Evolutionary conservation across 164 flowering plant genomes (phyloP), one percentile per base, ranked within the genome.

Genomic region (Vitis riparia): DNA sequence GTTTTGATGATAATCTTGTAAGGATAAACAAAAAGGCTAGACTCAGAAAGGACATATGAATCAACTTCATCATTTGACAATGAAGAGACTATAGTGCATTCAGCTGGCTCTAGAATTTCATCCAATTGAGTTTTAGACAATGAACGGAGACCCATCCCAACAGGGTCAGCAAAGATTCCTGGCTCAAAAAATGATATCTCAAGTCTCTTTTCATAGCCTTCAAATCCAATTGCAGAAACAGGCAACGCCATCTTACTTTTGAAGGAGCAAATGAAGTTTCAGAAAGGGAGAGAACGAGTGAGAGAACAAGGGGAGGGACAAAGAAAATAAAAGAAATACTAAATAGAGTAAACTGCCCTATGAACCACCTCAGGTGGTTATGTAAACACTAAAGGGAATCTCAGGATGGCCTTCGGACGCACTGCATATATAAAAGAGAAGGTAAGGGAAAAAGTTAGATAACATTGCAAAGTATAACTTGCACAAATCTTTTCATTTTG

Each of bases 381-480:
- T 37, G 73, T 59, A 3, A 5, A 19, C 5, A 44, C 62, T 57
- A 53, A 37, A 19, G 72, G 19, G 13, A 49, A 75, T 78, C 72
- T 90, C 97, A 92, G 87, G 97, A 90, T 84, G 97, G 97, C 77
- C 88, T 88, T 55, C 95, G 82, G 11, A 61, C 80, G 85, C 95
- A 90, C 97, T 91, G 93, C 93, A 88, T 11, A 75, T 47, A 37
- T 10, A 63, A 63, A 23, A 68, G 67, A 49, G 72, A 11, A 65
- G 23, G 4, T 68, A 13, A 11, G 60, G 0, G 5, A 14, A 15
- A 16, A 19, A 48, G 51, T 59, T 14, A 16, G 10, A 14, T 30
- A 17, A 23, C 27, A 23, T 23, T 23, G 27, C 27, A 1, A 23
- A 0, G 27, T 23, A 23, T 23, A 23, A 1, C 27, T 23, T 23